phyloP scores from a whole-genome alignment of 2,329 filamentous ascomycete genomes.

The Aspergillus sp. region DNA sequence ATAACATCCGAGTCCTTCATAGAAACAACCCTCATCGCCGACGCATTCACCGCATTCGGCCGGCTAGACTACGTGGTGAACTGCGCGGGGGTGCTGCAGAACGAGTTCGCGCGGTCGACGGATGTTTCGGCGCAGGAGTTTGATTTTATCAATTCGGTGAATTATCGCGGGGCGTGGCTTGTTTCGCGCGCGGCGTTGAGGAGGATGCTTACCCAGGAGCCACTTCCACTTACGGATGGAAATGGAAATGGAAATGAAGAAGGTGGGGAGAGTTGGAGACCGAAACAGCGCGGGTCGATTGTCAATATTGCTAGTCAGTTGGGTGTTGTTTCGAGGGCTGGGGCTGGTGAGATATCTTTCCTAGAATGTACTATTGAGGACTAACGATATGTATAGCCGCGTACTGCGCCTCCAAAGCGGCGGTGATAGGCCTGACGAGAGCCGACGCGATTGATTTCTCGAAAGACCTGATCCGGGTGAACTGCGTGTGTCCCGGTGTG shows the following conservation, averaged over 20 bases:
- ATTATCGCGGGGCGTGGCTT: constrained; percentile 55
- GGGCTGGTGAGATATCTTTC: constrained; percentile 38
- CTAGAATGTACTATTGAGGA: too few species aligned
- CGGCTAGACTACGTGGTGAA: constrained; percentile 59
- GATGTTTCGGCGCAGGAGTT: constrained; percentile 52
- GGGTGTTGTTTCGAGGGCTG: constrained; percentile 50
- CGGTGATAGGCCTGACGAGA: constrained; percentile 58
- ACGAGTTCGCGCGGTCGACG: constrained; percentile 41
- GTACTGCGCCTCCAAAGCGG: constrained; percentile 60
- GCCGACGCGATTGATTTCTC: constrained; percentile 60
- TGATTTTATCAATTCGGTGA: constrained; percentile 55
- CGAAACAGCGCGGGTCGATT: constrained; percentile 47
- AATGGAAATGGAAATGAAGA: constrained; percentile 29
- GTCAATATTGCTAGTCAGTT: constrained; percentile 57
- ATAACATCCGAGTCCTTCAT: constrained; percentile 51
- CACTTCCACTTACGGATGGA: constrained; percentile 29
- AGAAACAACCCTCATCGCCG: constrained; percentile 29
- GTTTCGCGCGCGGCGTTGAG: constrained; percentile 45
- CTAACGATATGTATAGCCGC: constrained; percentile 39
- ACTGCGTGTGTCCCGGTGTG: constrained; percentile 42
- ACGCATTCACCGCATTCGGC: constrained; percentile 37
- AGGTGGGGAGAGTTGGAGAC: constrained; percentile 20
- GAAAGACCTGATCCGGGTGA: constrained; percentile 31
- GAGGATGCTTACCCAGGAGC: constrained; percentile 50
- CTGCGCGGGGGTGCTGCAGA: constrained; percentile 52